Evolutionary conservation across 805 yeast genomes (phyloP), one percentile per base, ranked within the genome.

Genomic region (Sugiyamaella qingdaonensis): DNA sequence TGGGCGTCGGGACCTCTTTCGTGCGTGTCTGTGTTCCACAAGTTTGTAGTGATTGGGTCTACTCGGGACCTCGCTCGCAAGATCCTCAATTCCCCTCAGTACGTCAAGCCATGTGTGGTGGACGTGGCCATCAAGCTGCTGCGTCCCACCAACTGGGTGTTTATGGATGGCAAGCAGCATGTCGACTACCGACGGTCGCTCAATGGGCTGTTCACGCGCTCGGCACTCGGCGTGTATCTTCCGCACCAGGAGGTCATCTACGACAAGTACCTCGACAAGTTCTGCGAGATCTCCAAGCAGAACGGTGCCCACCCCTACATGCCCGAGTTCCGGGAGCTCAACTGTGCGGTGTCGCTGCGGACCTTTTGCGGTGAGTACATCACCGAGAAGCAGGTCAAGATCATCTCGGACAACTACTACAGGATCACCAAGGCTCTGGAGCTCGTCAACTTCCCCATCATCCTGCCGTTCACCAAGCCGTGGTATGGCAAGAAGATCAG

Each of bases 71-170:
- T 91, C 56, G 86, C 96, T 31, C 82, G 97, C 68, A 91, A 91
- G 64, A 82, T 90, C 56, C 78, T 92, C 63, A 84, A 81, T 65
- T 82, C 95, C 16, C 95, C 97, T 37, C 78, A 81, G 46, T 94
- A 78, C 66, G 97, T 90, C 57, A 90, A 90, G 71, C 99, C 99
- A 4, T 94, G 99, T 74, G 96, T 94, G 56, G 99, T 94, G 59
- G 99, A 94, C 68, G 98, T 90, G 51, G 99, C 99, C 18, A 78
- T 84, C 58, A 94, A 94, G 73, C 88, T 94, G 60, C 76, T 94
- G 65, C 83, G 98, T 72, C 97, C 98, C 46, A 78, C 92, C 45
- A 94, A 92, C 76, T 94, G 99, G 99, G 99, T 94, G 35, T 94
- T 94, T 70, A 73, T 90, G 64, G 99, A 94, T 66, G 99, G 99